Conservation (phyloP, 148 eudicot genomes). For the Vaccinium darrowii region DNA sequence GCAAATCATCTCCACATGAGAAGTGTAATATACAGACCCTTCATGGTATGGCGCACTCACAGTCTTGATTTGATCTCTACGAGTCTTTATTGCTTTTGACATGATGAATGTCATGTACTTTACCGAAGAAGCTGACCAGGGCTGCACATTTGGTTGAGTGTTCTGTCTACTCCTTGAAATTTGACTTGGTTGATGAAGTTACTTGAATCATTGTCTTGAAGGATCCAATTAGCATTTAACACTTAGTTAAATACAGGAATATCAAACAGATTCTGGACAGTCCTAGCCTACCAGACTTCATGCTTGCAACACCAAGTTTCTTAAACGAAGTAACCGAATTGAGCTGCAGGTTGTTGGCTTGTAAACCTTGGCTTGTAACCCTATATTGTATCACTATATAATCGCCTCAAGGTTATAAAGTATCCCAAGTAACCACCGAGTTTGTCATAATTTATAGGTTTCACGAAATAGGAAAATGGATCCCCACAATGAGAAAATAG, state of each 20-base stretch:
- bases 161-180: not conserved
- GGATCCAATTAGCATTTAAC: not conserved
- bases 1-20: slow-evolving; percentile 52
- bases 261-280: not conserved
- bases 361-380: not conserved
- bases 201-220: not conserved
- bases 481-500: not conserved
- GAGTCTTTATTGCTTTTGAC: not conserved
- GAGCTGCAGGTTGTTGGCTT: not conserved
- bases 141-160: not conserved
- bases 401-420: not conserved
- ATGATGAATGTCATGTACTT: not conserved
- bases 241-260: not conserved
- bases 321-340: not conserved
- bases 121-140: not conserved
- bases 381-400: too few relatives aligned
- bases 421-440: not conserved
- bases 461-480: not conserved
- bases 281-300: not conserved
- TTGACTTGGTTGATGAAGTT: not conserved
- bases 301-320: not conserved
- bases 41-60: slow-evolving; percentile 52
- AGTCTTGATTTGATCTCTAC: slow-evolving; percentile 8
- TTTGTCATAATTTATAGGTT: not conserved
- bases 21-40: slow-evolving; percentile 67